phyloP scores from a whole-genome alignment of 495 filamentous ascomycete genomes.

The Apodospora peruviana region DNA sequence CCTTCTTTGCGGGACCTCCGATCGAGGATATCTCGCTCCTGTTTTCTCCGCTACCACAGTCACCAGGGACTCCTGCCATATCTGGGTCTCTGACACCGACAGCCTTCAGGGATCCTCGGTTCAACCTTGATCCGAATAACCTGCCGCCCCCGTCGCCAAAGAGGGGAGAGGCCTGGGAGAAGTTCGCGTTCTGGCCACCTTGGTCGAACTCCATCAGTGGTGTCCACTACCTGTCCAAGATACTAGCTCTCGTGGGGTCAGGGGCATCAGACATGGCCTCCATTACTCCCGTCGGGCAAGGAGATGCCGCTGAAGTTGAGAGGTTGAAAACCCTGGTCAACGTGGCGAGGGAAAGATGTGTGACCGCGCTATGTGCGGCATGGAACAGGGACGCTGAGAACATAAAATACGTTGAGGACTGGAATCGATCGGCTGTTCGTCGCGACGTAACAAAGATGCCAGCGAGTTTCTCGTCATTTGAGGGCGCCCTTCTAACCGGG shows the following conservation, averaged over 20 bases:
- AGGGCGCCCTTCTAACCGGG: conserved; percentile 66
- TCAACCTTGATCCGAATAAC: conserved; percentile 72
- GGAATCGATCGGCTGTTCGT: conserved; percentile 72
- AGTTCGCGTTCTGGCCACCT: conserved; percentile 94
- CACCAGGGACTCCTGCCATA: conserved; percentile 57
- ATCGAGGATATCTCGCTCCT: conserved; percentile 83
- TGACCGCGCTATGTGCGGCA: conserved; percentile 70
- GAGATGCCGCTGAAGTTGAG: conserved; percentile 53
- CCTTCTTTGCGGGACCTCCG: conserved; percentile 84
- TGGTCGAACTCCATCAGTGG: conserved; percentile 85
- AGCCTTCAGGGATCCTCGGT: conserved; percentile 56
- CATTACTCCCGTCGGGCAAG: conserved; percentile 56
- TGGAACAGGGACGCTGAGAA: conserved; percentile 88
- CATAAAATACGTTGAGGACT: conserved; percentile 85
- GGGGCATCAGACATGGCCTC: conserved; percentile 84
- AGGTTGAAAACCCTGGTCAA: conserved; percentile 66
- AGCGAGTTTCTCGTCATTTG: conserved; percentile 69
- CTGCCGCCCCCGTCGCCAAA: conserved; percentile 70
- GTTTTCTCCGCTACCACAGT: conserved; percentile 70
- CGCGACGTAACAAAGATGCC: conserved; percentile 90
- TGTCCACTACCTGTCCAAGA: conserved; percentile 76
- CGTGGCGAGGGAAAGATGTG: conserved; percentile 74
- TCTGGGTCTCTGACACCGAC: conserved; percentile 41
- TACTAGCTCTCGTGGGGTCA: conserved; percentile 71
- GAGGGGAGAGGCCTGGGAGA: conserved; percentile 80